phyloP scores from a whole-genome alignment of 768 basidiomycete genomes.

The Russula dissimulans region DNA sequence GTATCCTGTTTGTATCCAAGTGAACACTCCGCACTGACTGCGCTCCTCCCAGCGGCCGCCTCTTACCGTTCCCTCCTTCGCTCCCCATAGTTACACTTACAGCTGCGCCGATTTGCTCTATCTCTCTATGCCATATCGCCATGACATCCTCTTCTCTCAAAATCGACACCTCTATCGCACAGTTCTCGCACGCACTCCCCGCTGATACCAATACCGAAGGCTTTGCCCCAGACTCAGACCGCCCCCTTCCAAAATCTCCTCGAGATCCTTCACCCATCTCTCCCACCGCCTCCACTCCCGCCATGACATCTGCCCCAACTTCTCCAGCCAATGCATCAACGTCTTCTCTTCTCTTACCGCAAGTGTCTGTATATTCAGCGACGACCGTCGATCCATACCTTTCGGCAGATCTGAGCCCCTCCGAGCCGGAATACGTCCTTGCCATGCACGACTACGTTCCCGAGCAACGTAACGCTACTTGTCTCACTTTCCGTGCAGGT shows the following conservation, averaged over 20 bases:
- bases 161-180: conserved; percentile 28
- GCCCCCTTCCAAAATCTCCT: conserved; percentile 13
- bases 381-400: conserved; percentile 19
- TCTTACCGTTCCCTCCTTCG: neutral
- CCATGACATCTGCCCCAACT: conserved; percentile 10
- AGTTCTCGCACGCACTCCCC: conserved; percentile 19
- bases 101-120: conserved; percentile 9
- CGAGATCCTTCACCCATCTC: conserved; percentile 11
- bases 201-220: conserved; percentile 13
- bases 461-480: conserved; percentile 61
- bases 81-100: neutral
- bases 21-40: neutral
- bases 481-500: conserved; percentile 82
- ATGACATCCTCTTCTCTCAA: conserved; percentile 26
- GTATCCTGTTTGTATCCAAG: neutral
- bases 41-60: neutral
- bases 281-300: conserved; percentile 15
- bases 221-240: conserved; percentile 3
- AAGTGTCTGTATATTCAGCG: conserved; percentile 21
- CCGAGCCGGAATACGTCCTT: conserved; percentile 60
- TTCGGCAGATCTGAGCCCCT: conserved; percentile 9
- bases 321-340: conserved; percentile 21
- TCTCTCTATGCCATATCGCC: conserved; percentile 17
- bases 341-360: conserved; percentile 22
- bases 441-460: conserved; percentile 90